Evolutionary conservation across 257 asterid genomes (phyloP), one percentile per base, ranked within the genome.

Genomic region (Solanum habrochaites): DNA sequence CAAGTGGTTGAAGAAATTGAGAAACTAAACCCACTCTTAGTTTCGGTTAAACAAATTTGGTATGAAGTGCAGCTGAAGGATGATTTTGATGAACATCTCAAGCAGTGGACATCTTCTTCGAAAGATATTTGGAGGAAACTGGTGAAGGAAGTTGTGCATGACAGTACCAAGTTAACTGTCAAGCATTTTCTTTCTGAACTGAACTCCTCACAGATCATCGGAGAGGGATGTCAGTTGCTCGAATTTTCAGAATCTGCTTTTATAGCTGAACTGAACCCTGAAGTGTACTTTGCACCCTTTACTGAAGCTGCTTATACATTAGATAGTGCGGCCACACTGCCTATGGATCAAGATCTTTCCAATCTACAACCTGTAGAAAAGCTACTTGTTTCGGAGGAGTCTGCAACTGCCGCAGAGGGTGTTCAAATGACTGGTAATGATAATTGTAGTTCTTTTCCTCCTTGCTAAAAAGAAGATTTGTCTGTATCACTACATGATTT

Each of bases 41-140:
- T 92, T 37, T 96, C 99, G 25, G 92, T 93, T 58, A 93, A 89
- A 93, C 99, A 97, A 91, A 92, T 96, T 25, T 97, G 99, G 99
- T 97, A 93, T 52, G 99, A 96, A 39, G 82, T 94, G 77, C 90
- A 96, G 88, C 85, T 85, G 89, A 92, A 89, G 90, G 64, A 85
- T 9, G 95, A 89, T 1, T 94, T 90, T 82, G 85, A 82, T 86
- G 87, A 78, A 32, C 85, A 78, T 27, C 91, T 94, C 35, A 82
- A 86, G 88, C 98, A 93, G 23, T 97, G 99, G 99, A 95, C 97
- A 58, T 86, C 88, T 78, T 86, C 88, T 37, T 85, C 73, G 3
- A 27, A 31, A 83, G 86, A 86, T 45, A 72, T 86, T 64, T 96
- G 99, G 99, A 89, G 90, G 88, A 90, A 94, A 25, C 21, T 95